Conservation (phyloP, 2,329 filamentous ascomycete species). For the Diaporthe longicolla region DNA sequence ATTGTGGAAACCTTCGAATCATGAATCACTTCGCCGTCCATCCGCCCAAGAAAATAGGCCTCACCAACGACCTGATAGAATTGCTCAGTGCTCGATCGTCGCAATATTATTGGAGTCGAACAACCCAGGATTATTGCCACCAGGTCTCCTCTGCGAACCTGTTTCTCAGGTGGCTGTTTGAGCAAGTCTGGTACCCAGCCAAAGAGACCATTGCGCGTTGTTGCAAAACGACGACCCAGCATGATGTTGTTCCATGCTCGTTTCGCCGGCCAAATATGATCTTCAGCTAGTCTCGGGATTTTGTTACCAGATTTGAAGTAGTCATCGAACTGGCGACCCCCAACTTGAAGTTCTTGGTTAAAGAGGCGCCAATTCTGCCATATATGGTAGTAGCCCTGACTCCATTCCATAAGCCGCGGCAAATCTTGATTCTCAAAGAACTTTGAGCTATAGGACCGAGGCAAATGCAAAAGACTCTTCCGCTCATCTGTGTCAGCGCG, state of each 20-base stretch:
- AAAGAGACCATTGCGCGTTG: not conserved
- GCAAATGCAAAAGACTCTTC: not conserved
- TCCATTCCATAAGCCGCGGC: not conserved
- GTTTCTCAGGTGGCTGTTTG: not conserved
- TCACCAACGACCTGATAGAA: not conserved
- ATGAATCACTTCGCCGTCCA: not conserved
- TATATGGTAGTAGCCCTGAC: not conserved
- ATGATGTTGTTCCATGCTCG: not conserved
- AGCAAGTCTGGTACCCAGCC: not conserved
- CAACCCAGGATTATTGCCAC: not conserved
- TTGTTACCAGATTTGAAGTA: not conserved
- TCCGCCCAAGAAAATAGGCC: not conserved
- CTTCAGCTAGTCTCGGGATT: not conserved
- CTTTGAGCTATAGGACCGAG: not conserved
- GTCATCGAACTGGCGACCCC: not conserved
- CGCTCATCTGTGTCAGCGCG: not conserved
- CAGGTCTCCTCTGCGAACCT: not conserved
- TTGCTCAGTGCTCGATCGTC: not conserved
- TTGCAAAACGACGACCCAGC: not conserved
- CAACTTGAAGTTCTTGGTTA: not conserved
- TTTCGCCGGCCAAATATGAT: not conserved
- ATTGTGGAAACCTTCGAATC: not conserved
- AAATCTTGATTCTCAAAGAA: not conserved
- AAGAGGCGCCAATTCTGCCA: not conserved
- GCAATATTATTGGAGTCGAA: not conserved